Conservation (phyloP, 2,329 filamentous ascomycete genomes). For the Didymella glomerata region DNA sequence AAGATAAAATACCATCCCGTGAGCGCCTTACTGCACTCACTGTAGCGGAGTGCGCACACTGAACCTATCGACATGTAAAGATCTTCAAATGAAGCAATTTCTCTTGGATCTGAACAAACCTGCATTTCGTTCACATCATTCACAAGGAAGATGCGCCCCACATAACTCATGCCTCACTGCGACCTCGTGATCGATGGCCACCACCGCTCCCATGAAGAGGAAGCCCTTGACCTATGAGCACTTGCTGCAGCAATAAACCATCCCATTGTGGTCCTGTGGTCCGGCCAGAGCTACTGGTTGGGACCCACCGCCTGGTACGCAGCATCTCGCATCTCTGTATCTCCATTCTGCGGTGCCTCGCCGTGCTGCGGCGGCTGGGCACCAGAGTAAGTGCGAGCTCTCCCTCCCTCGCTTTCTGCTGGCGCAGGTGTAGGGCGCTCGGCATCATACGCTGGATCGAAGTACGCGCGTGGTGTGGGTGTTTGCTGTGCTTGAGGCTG, state of each 20-base stretch:
- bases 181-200: background rate
- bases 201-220: background rate
- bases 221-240: background rate
- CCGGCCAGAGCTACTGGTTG: constrained; percentile 37
- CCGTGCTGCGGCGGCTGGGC: constrained; percentile 34
- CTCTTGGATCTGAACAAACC: background rate
- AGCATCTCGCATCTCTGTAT: constrained; percentile 53
- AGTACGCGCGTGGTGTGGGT: constrained; percentile 36
- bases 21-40: constrained; percentile 14
- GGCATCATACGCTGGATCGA: constrained; percentile 47
- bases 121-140: background rate
- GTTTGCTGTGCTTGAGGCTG: constrained; percentile 33
- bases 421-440: constrained; percentile 34
- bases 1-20: background rate
- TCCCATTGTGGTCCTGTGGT: background rate
- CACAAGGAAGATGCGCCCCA: background rate
- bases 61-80: background rate
- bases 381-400: constrained; percentile 42
- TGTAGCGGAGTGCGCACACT: background rate
- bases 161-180: background rate
- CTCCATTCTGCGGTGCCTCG: constrained; percentile 48
- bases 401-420: constrained; percentile 34
- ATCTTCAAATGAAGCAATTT: background rate
- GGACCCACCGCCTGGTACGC: constrained; percentile 49
- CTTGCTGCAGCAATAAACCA: background rate